Conservation (phyloP, 2,329 filamentous ascomycete species). For the Diplocarpon rosae region DNA sequence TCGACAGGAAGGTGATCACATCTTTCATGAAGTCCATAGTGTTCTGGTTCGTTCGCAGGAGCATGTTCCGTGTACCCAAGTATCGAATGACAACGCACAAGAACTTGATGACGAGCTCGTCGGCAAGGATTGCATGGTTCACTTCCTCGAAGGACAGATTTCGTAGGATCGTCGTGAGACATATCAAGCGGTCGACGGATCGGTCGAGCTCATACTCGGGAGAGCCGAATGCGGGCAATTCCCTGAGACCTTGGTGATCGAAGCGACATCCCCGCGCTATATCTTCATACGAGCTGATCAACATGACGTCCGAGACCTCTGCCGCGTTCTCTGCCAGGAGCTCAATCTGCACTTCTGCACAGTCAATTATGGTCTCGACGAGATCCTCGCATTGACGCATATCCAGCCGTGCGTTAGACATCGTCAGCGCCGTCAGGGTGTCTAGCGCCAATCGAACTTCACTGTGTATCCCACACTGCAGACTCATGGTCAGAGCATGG, state of each 20-base stretch:
- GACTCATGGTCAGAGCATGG: conserved; percentile 74
- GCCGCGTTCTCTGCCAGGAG: conserved; percentile 72
- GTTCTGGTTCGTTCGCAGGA: conserved; percentile 72
- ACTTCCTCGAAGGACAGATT: conserved; percentile 80
- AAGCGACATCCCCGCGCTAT: conserved; percentile 65
- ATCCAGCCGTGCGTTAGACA: conserved; percentile 49
- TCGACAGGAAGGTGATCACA: conserved; percentile 77
- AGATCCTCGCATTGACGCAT: conserved; percentile 76
- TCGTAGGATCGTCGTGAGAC: conserved; percentile 82
- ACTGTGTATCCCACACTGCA: conserved; percentile 80
- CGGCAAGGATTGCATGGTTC: conserved; percentile 67
- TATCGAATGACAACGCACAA: conserved; percentile 75
- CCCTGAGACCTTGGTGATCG: conserved; percentile 62
- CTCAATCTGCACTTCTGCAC: conserved; percentile 80
- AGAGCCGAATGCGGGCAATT: conserved; percentile 64
- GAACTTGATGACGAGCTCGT: conserved; percentile 70
- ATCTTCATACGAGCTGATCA: conserved; percentile 79
- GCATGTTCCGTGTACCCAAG: conserved; percentile 78
- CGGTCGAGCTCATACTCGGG: conserved; percentile 72
- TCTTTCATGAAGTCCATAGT: conserved; percentile 98
- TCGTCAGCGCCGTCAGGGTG: conserved; percentile 57
- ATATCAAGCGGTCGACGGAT: conserved; percentile 77
- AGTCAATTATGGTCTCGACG: conserved; percentile 79
- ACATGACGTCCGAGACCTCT: conserved; percentile 78
- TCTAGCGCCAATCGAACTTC: conserved; percentile 89